These are phyloP conservation scores for Magnolia sinica DNA, from an alignment of 164 flowering plant genomes.

Conservation along the genomic window DNA sequence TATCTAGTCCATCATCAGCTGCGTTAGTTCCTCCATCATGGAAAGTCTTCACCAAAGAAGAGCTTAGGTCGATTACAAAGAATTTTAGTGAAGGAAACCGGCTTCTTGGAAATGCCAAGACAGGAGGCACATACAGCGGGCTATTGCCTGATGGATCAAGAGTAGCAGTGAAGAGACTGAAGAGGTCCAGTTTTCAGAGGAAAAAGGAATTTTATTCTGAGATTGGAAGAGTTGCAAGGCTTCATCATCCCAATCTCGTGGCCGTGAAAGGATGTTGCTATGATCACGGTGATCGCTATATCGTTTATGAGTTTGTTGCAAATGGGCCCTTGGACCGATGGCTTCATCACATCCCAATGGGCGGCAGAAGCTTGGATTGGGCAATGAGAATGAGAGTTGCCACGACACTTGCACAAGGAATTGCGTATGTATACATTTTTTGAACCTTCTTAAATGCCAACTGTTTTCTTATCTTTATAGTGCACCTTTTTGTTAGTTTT, in stretches of 20 bases:
- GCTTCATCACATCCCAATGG: constrained; percentile 89
- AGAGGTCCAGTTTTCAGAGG: constrained; percentile 85
- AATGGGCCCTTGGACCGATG: constrained; percentile 93
- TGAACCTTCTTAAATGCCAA: not conserved
- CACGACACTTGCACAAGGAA: constrained; percentile 93
- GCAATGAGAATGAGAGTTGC: constrained; percentile 87
- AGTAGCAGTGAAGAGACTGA: constrained; percentile 89
- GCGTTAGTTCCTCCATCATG: constrained; percentile 81
- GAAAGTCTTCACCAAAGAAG: constrained; percentile 78
- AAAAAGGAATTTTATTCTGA: constrained; percentile 92
- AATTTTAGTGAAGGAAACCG: constrained; percentile 95
- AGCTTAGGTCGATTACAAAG: constrained; percentile 74
- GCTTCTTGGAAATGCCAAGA: constrained; percentile 88
- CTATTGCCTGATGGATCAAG: constrained; percentile 79
- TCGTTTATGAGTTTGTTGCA: constrained; percentile 83
- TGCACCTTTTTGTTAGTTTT: not conserved
- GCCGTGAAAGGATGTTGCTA: constrained; percentile 94
- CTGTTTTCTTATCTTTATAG: not conserved
- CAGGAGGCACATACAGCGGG: constrained; percentile 91
- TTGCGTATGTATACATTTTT: constrained; percentile 62
- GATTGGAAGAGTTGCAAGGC: constrained; percentile 84
- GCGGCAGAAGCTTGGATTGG: constrained; percentile 93
- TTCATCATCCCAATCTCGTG: constrained; percentile 85
- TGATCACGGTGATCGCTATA: constrained; percentile 89
- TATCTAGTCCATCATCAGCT: constrained; percentile 60